phyloP scores from a whole-genome alignment of 192 early-diverging fungal species.

The Coemansia sp. region DNA sequence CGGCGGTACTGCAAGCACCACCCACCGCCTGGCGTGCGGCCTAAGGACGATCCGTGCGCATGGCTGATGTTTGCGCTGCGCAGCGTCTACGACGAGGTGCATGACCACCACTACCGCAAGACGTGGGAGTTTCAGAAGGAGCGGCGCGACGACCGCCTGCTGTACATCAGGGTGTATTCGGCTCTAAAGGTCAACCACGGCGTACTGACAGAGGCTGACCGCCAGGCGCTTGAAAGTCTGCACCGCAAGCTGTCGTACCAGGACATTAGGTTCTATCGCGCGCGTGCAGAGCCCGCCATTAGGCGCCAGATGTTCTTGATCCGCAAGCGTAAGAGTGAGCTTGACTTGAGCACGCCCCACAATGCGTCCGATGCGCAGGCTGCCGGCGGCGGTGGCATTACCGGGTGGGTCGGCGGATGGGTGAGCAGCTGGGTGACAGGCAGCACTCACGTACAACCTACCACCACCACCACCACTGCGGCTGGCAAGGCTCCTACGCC shows the following conservation, averaged over 20 bases:
- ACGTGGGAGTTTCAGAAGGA: conserved; percentile 81
- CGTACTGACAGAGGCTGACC: conserved; percentile 48
- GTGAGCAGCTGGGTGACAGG: conserved; percentile 48
- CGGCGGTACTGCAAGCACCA: conserved; percentile 83
- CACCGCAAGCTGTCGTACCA: conserved; percentile 80
- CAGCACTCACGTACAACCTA: neutral
- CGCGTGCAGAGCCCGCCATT: conserved; percentile 68
- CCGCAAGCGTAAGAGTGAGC: conserved; percentile 35
- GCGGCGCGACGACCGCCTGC: conserved; percentile 73
- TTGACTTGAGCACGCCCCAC: neutral
- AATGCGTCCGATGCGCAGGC: conserved; percentile 5
- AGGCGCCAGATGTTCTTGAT: conserved; percentile 70
- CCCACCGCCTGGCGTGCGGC: conserved; percentile 77
- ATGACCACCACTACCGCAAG: conserved; percentile 77
- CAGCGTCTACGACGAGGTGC: conserved; percentile 82
- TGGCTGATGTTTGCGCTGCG: conserved; percentile 80
- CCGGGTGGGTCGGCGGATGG: conserved; percentile 54
- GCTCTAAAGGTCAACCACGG: conserved; percentile 48
- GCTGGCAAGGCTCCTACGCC: neutral
- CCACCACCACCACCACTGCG: neutral
- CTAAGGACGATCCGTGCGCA: conserved; percentile 74
- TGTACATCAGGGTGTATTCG: conserved; percentile 77
- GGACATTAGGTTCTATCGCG: conserved; percentile 85
- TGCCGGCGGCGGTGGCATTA: conserved; percentile 17
- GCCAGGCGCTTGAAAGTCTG: conserved; percentile 58